phyloP scores from a whole-genome alignment of 2,329 filamentous ascomycete species.

The Zymoseptoria passerinii region DNA sequence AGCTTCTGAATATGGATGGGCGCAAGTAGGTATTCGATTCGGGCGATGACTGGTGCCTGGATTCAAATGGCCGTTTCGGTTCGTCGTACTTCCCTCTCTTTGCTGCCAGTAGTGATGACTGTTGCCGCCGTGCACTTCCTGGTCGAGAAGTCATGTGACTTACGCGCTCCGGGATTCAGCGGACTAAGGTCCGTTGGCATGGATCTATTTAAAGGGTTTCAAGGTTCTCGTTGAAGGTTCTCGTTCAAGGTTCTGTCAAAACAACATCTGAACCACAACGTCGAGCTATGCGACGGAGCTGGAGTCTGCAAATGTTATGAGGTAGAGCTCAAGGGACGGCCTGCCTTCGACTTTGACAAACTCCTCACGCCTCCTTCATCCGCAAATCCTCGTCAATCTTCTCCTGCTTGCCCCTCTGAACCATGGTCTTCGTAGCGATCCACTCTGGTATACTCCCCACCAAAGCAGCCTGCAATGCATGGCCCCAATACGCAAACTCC shows the following conservation, averaged over 20 bases:
- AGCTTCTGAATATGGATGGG: not conserved
- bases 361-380: not conserved
- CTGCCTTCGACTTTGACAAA: not conserved
- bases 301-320: not conserved
- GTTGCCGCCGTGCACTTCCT: not conserved
- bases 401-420: slow-evolving; percentile 7
- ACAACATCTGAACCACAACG: not conserved
- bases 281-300: not conserved
- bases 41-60: not conserved
- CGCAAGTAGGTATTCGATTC: not conserved
- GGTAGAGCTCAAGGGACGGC: no score
- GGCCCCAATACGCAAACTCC: slow-evolving; percentile 22
- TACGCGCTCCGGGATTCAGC: not conserved
- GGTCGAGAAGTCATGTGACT: not conserved
- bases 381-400: slow-evolving; percentile 8
- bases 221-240: no score
- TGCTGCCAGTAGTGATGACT: not conserved
- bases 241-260: not conserved
- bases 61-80: not conserved
- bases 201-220: not conserved
- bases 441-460: slow-evolving; percentile 13
- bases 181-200: not conserved
- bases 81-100: not conserved
- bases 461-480: slow-evolving; percentile 17
- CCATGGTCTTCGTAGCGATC: slow-evolving; percentile 5